A percentile compares a stretch with the other conserved stretches of the same genome.
These are phyloP conservation scores for Digitaria exilis DNA, from an alignment of 202 grass and related monocot species.

Conservation along the genomic window DNA sequence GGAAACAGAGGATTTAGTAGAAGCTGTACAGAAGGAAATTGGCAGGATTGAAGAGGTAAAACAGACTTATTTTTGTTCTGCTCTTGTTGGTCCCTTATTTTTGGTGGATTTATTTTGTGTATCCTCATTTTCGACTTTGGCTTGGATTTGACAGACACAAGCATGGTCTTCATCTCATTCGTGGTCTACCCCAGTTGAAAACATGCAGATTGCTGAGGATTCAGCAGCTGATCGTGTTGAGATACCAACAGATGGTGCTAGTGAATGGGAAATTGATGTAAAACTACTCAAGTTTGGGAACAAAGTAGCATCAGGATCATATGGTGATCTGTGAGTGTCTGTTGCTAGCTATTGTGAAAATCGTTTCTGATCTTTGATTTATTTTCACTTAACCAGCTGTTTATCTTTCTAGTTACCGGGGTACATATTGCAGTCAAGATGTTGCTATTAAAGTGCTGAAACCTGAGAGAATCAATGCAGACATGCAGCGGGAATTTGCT, in stretches of 20 bases:
- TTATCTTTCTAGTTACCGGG: constrained; percentile 70
- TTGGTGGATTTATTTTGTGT: constrained; percentile 28
- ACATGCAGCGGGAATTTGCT: constrained; percentile 96
- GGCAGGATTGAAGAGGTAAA: constrained; percentile 72
- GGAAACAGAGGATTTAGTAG: constrained; percentile 73
- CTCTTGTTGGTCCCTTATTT: constrained; percentile 26
- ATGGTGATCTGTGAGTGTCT: constrained; percentile 91
- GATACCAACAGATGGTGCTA: constrained; percentile 90
- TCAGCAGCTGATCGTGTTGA: constrained; percentile 63
- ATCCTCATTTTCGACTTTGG: constrained; percentile 40
- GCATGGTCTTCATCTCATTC: constrained; percentile 69
- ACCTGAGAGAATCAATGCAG: constrained; percentile 77
- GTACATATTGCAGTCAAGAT: constrained; percentile 96
- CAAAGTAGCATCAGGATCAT: constrained; percentile 97
- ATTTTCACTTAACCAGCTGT: constrained; percentile 24
- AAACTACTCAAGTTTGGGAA: constrained; percentile 76
- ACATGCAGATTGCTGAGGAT: constrained; percentile 56
- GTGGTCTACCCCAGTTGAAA: constrained; percentile 72
- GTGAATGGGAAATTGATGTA: constrained; percentile 96
- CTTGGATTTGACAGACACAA: constrained; percentile 64
- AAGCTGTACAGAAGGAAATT: constrained; percentile 69
- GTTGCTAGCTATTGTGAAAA: constrained; percentile 28
- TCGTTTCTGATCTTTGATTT: constrained; percentile 21
- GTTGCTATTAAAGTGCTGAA: constrained; percentile 98
- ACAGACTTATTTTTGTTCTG: neutral